Conservation (phyloP, 192 early-diverging fungal species). For the Lobosporangium transversale region DNA sequence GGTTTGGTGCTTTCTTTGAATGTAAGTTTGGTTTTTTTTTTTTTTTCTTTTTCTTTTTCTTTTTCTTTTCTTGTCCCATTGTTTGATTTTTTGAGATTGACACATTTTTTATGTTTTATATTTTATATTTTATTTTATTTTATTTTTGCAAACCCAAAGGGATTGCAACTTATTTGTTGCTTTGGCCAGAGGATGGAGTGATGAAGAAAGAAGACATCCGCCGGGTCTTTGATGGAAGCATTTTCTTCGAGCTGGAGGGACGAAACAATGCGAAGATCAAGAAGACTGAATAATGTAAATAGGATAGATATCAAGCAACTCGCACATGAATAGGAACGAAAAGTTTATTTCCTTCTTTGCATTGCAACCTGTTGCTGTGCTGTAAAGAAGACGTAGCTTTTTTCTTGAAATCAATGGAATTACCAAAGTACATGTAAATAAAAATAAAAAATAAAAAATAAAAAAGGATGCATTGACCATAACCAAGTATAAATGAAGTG, state of each 20-base stretch:
- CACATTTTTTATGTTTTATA: no score
- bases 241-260: slow-evolving; percentile 10
- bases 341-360: no score
- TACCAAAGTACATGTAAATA: no score
- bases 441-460: no score
- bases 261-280: slow-evolving; percentile 1
- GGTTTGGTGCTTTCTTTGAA: slow-evolving; percentile 28
- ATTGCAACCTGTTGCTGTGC: no score
- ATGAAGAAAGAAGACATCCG: slow-evolving; percentile 25
- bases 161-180: slow-evolving; percentile 9
- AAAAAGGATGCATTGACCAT: no score
- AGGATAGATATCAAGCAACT: neutral
- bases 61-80: no score
- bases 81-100: neutral
- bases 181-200: slow-evolving; percentile 19
- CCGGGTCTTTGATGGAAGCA: slow-evolving; percentile 13
- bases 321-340: neutral
- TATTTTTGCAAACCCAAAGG: neutral
- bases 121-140: neutral
- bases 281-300: neutral
- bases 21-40: no score
- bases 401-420: no score
- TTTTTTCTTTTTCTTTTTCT: no score
- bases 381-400: no score
- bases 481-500: no score